Evolutionary conservation across 805 yeast species (phyloP).

Genomic region (Debaryomyces tyrocola): DNA sequence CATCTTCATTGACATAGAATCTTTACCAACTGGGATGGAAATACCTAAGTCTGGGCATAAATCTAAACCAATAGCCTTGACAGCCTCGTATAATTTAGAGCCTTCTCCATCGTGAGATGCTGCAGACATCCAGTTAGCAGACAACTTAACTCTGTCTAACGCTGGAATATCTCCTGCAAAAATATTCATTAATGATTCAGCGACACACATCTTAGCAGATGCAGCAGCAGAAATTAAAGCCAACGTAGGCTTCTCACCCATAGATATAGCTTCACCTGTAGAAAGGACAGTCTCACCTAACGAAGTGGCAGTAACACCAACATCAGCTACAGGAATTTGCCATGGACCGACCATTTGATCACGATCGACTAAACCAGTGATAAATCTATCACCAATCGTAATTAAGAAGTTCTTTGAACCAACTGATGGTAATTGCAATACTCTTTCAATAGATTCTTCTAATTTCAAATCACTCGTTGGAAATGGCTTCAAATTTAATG

Average conservation of each 20-base stretch:
- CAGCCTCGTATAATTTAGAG: slow-evolving; percentile 91
- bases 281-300: slow-evolving; percentile 66
- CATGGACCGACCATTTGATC: slow-evolving; percentile 99
- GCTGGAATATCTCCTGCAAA: slow-evolving; percentile 85
- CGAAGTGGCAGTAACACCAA: slow-evolving; percentile 92
- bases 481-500: slow-evolving; percentile 49
- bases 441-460: slow-evolving; percentile 73
- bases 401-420: slow-evolving; percentile 93
- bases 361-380: slow-evolving; percentile 93
- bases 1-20: slow-evolving; percentile 99
- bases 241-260: slow-evolving; percentile 93
- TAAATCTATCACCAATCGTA: slow-evolving; percentile 98
- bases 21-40: slow-evolving; percentile 97
- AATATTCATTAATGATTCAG: slow-evolving; percentile 86
- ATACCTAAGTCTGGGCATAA: slow-evolving; percentile 91
- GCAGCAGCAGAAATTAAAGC: slow-evolving; percentile 89
- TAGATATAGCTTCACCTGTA: slow-evolving; percentile 96
- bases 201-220: slow-evolving; percentile 92
- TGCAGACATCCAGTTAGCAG: slow-evolving; percentile 99
- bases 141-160: slow-evolving; percentile 73
- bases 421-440: slow-evolving; percentile 86
- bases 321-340: slow-evolving; percentile 99
- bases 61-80: slow-evolving; percentile 91
- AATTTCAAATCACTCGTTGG: slow-evolving; percentile 37
- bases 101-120: slow-evolving; percentile 96